Percentiles rank a stretch among this genome's conserved stretches.
These are phyloP conservation scores for Mycena floridula DNA, from an alignment of 768 basidiomycete genomes.

Conservation along the genomic window DNA sequence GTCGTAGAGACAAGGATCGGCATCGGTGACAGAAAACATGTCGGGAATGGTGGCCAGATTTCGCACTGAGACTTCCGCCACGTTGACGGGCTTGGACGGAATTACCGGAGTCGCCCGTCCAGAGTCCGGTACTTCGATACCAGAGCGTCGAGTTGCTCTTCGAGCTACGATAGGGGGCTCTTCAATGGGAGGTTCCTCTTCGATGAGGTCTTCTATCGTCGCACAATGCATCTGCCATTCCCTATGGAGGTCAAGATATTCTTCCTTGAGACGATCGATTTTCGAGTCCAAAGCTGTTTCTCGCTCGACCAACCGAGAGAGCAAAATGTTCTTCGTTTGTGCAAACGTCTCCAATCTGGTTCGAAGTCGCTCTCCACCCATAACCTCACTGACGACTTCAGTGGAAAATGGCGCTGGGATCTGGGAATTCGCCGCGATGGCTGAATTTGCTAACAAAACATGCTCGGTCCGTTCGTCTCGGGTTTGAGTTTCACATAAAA, in stretches of 20 bases:
- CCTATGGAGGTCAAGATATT: background rate
- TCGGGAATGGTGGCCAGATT: slow-evolving; percentile 66
- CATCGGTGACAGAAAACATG: slow-evolving; percentile 44
- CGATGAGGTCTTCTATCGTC: background rate
- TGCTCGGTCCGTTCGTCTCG: slow-evolving; percentile 36
- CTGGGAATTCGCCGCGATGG: background rate
- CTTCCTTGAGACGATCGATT: background rate
- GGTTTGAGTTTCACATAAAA: slow-evolving; percentile 32
- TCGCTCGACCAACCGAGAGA: background rate
- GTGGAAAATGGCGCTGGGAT: background rate
- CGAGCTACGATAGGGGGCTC: slow-evolving; percentile 23
- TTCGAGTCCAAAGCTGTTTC: background rate
- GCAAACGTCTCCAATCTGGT: background rate
- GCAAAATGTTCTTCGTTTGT: background rate
- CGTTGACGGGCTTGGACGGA: slow-evolving; percentile 33
- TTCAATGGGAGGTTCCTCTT: background rate
- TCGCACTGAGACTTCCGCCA: slow-evolving; percentile 52
- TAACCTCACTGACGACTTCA: background rate
- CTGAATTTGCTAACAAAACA: slow-evolving; percentile 26
- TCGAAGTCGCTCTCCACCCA: background rate
- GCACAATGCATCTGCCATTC: background rate
- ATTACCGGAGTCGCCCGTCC: slow-evolving; percentile 42
- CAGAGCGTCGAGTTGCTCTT: slow-evolving; percentile 43
- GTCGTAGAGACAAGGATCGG: slow-evolving; percentile 36
- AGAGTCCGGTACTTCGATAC: slow-evolving; percentile 49